Conservation (phyloP, 2,329 filamentous ascomycete species). For the Fusarium vanettenii region DNA sequence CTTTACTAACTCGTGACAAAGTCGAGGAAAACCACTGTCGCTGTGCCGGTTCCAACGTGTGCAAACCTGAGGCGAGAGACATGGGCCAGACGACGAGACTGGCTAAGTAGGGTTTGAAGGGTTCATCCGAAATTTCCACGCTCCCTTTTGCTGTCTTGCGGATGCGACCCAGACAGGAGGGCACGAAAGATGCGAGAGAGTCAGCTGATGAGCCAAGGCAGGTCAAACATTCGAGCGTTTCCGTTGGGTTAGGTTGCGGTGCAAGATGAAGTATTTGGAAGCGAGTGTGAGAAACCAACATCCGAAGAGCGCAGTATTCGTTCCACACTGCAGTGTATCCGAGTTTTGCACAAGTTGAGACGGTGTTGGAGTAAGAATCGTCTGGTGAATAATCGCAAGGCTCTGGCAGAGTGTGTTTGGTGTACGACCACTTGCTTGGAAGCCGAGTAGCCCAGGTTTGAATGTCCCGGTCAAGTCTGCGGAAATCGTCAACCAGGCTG, state of each 20-base stretch:
- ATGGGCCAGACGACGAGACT: neutral
- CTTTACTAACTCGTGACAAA: neutral
- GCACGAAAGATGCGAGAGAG: neutral
- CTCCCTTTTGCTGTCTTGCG: neutral
- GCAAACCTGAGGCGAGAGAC: neutral
- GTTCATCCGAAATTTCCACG: neutral
- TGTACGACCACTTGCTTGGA: neutral
- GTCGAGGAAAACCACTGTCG: neutral
- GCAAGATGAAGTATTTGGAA: neutral
- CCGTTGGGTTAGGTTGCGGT: neutral
- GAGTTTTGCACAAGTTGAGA: neutral
- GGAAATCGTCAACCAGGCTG: neutral
- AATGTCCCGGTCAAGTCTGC: neutral
- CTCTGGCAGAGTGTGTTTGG: neutral
- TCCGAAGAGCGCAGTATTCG: neutral
- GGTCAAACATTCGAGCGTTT: neutral
- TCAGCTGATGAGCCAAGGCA: neutral
- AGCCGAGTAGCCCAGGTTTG: neutral
- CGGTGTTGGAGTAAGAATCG: neutral
- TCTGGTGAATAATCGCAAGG: neutral
- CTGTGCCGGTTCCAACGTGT: neutral
- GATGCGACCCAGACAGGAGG: neutral
- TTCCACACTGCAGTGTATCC: neutral
- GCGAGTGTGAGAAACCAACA: neutral
- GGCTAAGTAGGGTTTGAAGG: neutral